Conservation (phyloP, 2,329 filamentous ascomycete genomes). For the Dryadomyces quercivorus region DNA sequence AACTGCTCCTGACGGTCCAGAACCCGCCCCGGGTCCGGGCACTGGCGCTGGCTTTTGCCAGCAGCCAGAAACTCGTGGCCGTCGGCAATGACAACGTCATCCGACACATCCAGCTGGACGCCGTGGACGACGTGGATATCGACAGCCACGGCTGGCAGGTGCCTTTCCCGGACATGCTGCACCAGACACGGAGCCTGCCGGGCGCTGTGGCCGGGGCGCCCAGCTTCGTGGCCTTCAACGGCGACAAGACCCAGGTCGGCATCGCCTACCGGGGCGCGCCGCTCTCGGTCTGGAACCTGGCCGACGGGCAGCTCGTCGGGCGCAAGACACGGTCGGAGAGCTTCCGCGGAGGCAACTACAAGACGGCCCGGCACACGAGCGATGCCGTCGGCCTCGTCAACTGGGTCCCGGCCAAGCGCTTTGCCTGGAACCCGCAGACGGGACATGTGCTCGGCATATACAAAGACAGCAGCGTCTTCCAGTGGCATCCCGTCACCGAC, state of each 20-base stretch:
- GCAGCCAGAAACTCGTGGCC: neutral
- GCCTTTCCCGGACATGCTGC: neutral
- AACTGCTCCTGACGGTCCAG: neutral
- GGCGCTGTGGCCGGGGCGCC: neutral
- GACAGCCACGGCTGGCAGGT: neutral
- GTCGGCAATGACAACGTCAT: neutral
- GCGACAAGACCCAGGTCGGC: neutral
- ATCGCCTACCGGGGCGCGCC: neutral
- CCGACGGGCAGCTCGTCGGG: neutral
- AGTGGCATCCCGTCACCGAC: neutral
- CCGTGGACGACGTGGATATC: neutral
- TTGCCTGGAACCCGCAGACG: neutral
- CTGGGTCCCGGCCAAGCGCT: neutral
- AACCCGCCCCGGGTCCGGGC: neutral
- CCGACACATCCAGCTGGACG: neutral
- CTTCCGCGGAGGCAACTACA: no score
- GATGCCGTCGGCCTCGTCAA: neutral
- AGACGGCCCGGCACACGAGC: no score
- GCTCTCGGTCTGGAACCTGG: neutral
- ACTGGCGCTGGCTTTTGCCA: neutral
- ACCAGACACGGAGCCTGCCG: neutral
- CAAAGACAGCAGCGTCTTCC: neutral
- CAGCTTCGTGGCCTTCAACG: neutral
- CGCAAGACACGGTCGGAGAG: neutral
- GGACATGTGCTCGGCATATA: conserved; percentile 1